A percentile compares a stretch with the other conserved stretches of the same genome.
These are phyloP conservation scores for Colletotrichum liaoningense DNA, from an alignment of 2,329 filamentous ascomycete species.

Conservation along the genomic window DNA sequence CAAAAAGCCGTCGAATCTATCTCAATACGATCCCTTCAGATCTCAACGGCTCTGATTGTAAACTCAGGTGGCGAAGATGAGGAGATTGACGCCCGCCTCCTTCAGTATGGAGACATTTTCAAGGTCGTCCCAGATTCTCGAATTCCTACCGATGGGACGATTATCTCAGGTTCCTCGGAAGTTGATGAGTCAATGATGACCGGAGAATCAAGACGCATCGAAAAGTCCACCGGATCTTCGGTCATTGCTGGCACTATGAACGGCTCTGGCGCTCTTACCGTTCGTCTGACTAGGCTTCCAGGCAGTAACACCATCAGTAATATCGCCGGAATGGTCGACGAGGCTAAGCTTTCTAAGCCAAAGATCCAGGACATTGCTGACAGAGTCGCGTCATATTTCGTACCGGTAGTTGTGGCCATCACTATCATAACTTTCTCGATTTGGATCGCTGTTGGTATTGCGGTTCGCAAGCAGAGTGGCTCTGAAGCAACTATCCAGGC, in stretches of 20 bases:
- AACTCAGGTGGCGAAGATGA: conserved; percentile 45
- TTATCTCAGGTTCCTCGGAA: conserved; percentile 72
- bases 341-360: conserved; percentile 76
- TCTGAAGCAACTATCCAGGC: conserved; percentile 66
- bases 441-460: conserved; percentile 73
- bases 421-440: conserved; percentile 69
- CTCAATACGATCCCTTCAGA: conserved; percentile 68
- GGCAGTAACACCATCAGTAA: conserved; percentile 77
- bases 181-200: conserved; percentile 85
- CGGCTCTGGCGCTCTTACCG: conserved; percentile 69
- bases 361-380: conserved; percentile 77
- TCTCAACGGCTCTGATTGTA: conserved; percentile 64
- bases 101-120: conserved; percentile 79
- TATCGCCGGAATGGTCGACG: conserved; percentile 78
- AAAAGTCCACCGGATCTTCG: conserved; percentile 62
- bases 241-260: conserved; percentile 80
- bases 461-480: conserved; percentile 51
- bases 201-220: conserved; percentile 73
- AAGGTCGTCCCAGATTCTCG: conserved; percentile 68
- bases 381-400: conserved; percentile 74
- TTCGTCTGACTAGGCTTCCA: conserved; percentile 69
- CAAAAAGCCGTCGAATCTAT: conserved; percentile 67
- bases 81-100: conserved; percentile 73
- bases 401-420: conserved; percentile 72
- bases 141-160: conserved; percentile 77